These are phyloP conservation scores for Candida gorgasii DNA, from an alignment of 805 yeast genomes.

Conservation along the genomic window DNA sequence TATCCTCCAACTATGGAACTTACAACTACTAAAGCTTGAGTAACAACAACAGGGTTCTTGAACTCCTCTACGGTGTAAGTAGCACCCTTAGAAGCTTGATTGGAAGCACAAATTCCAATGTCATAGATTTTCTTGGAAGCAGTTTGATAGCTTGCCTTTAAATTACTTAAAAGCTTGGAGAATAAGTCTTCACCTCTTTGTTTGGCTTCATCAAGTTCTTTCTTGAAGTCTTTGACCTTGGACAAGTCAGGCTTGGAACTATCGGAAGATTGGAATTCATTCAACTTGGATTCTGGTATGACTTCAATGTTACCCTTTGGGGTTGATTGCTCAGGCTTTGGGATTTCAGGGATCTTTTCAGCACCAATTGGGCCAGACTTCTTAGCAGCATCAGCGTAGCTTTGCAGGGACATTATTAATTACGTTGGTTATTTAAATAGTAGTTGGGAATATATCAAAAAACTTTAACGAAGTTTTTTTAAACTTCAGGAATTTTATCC, in stretches of 20 bases:
- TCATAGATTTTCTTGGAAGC: constrained; percentile 7
- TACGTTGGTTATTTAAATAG: constrained; percentile 10
- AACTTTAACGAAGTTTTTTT: constrained; percentile 1
- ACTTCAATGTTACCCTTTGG: constrained; percentile 17
- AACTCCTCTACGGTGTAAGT: constrained; percentile 35
- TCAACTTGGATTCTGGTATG: constrained; percentile 15
- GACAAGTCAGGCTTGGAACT: constrained; percentile 18
- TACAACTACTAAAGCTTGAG: constrained; percentile 51
- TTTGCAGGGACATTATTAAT: too few relatives aligned
- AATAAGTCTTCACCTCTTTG: constrained; percentile 24
- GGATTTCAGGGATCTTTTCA: constrained; percentile 31
- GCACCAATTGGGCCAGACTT: constrained; percentile 38
- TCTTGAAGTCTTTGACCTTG: constrained; percentile 17
- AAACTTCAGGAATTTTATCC: constrained; percentile 3
- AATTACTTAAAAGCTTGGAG: constrained; percentile 17
- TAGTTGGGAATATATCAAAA: not conserved
- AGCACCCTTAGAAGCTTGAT: not conserved
- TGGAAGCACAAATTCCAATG: constrained; percentile 7
- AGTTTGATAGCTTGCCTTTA: not conserved
- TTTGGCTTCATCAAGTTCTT: constrained; percentile 23
- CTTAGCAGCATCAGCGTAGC: constrained; percentile 47
- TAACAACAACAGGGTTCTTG: constrained; percentile 61
- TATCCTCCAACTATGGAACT: constrained; percentile 51
- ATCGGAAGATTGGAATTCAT: constrained; percentile 18
- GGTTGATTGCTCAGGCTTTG: constrained; percentile 19